Evolutionary conservation across 371 early-diverging fungal species (phyloP).

Genomic region (Chytridiales sp.): DNA sequence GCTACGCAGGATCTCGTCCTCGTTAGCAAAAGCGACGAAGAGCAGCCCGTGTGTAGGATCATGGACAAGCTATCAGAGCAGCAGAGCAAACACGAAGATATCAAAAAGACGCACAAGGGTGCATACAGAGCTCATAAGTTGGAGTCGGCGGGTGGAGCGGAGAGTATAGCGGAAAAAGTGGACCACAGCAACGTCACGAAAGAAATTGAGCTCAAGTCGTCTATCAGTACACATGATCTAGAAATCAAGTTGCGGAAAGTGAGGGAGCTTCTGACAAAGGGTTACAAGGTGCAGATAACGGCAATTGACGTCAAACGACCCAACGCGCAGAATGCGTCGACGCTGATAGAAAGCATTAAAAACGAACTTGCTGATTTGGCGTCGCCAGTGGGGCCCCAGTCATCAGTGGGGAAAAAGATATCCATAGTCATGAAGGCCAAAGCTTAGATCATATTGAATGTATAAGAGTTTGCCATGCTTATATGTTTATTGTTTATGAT

Average conservation of each 20-base stretch:
- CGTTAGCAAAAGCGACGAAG: background rate
- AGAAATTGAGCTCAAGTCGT: conserved; percentile 17
- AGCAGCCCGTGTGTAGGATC: background rate
- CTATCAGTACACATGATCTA: conserved; percentile 9
- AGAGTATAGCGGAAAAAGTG: too few species aligned
- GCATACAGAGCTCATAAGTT: too few species aligned
- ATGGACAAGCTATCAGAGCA: background rate
- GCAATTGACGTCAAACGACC: background rate
- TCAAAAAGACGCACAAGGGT: background rate
- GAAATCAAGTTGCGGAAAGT: conserved; percentile 12
- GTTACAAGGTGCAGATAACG: conserved; percentile 13
- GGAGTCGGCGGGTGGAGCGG: too few species aligned
- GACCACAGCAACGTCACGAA: conserved; percentile 7
- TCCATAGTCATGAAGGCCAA: background rate
- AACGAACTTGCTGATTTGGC: background rate
- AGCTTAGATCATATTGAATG: background rate
- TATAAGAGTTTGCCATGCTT: conserved; percentile 1
- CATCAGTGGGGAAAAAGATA: background rate
- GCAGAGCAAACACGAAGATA: background rate
- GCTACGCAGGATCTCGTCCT: background rate
- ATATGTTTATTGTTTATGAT: background rate
- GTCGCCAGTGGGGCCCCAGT: background rate
- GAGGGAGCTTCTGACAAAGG: conserved; percentile 8
- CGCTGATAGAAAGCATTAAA: background rate
- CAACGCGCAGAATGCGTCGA: background rate